Evolutionary conservation across 2,329 filamentous ascomycete species (phyloP).

Genomic region (Zasmidium cellare): DNA sequence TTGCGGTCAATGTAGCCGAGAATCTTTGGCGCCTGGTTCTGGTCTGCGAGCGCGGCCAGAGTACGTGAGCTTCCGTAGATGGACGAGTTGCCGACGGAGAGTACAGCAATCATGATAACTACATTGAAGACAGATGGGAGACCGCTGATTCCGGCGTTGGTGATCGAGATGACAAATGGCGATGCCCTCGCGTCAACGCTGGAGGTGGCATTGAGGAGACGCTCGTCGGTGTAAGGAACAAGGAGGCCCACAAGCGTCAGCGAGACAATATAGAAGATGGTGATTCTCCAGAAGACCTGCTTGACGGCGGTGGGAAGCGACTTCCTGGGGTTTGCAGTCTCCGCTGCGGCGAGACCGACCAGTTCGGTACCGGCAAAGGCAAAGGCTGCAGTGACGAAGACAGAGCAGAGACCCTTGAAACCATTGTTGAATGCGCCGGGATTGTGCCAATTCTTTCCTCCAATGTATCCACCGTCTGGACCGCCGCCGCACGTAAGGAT

Average conservation of each 20-base stretch:
- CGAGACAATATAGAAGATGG: conserved; percentile 37
- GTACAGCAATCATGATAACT: conserved; percentile 62
- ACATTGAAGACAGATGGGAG: conserved; percentile 68
- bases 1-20: conserved; percentile 68
- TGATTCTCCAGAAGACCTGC: conserved; percentile 39
- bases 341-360: conserved; percentile 57
- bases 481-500: conserved; percentile 61
- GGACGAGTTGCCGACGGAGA: conserved; percentile 60
- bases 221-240: conserved; percentile 31
- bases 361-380: conserved; percentile 66
- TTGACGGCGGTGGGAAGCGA: conserved; percentile 38
- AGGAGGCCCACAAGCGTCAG: conserved; percentile 36
- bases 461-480: conserved; percentile 57
- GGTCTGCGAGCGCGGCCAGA: conserved; percentile 77
- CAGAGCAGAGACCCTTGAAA: conserved; percentile 65
- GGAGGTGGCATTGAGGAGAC: conserved; percentile 37
- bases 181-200: conserved; percentile 47
- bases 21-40: conserved; percentile 59
- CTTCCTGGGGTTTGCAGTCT: conserved; percentile 53
- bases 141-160: conserved; percentile 60
- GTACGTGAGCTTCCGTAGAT: conserved; percentile 71
- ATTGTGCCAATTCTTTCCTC: conserved; percentile 52
- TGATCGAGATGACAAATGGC: conserved; percentile 67
- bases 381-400: conserved; percentile 65
- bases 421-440: conserved; percentile 51